Evolutionary conservation across 1,139 yeast species (phyloP).

Genomic region (Fermentozyma sake): DNA sequence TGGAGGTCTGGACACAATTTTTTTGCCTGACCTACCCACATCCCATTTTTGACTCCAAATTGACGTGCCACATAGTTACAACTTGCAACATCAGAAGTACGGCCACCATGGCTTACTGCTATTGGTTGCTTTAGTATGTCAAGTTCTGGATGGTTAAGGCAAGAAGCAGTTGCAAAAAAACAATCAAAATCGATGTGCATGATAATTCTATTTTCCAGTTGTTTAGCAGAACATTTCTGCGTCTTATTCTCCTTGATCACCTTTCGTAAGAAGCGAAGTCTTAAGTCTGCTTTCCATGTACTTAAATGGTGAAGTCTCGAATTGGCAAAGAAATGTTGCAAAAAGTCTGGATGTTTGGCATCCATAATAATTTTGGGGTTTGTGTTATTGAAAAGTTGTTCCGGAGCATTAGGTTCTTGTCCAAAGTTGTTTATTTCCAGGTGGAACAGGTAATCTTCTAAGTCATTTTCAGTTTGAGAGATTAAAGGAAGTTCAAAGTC

Average conservation of each 20-base stretch:
- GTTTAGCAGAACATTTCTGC: constrained; percentile 5
- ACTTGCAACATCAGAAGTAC: constrained; percentile 77
- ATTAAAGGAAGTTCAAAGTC: constrained; percentile 13
- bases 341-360: constrained; percentile 76
- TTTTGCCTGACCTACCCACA: constrained; percentile 76
- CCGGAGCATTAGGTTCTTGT: constrained; percentile 3
- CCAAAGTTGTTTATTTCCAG: constrained; percentile 1
- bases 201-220: constrained; percentile 26
- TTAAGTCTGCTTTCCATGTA: constrained; percentile 76
- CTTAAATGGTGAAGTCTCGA: constrained; percentile 88
- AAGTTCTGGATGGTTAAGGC: constrained; percentile 50
- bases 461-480: constrained; percentile 12
- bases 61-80: constrained; percentile 83
- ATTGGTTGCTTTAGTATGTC: constrained; percentile 61
- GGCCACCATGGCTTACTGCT: constrained; percentile 81
- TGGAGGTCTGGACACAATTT: constrained; percentile 60
- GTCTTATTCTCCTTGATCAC: constrained; percentile 22
- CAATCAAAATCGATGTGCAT: constrained; percentile 92
- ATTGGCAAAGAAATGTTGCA: constrained; percentile 65
- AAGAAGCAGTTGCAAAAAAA: constrained; percentile 85
- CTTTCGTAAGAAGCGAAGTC: constrained; percentile 50
- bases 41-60: constrained; percentile 76
- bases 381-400: constrained; percentile 3
- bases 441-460: too few relatives aligned
- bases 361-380: constrained; percentile 27